Base-by-base conservation (phyloP, 176 grass and related monocot species). In the Thalia dealbata region DNA sequence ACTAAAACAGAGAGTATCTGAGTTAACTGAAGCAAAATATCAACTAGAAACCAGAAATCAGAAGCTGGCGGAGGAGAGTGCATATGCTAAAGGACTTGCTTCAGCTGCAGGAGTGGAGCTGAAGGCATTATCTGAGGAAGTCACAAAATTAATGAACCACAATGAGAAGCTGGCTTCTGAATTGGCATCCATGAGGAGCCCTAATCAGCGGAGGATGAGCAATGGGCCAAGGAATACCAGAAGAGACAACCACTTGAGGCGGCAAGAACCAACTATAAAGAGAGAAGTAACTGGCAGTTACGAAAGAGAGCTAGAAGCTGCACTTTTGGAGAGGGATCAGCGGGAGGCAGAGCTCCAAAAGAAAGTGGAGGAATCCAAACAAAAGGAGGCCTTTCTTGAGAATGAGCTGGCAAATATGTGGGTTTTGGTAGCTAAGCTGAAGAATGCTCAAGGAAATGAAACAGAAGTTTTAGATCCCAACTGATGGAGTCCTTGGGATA, bases 111-210 rank as follows among this genome's bases (percentile, higher is more conserved):
- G 90, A 24, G 88, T 99, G 19, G 95, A 99, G 83, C 83, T 99
- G 81, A 99, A 99, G 70, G 95, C 90, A 0, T 78, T 99, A 32
- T 99, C 95, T 22, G 95, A 99, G 86, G 95, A 99, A 88, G 90
- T 99, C 44, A 95, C 88, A 52, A 99, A 99, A 82, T 87, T 99
- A 63, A 99, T 99, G 95, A 90, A 89, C 83, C 95, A 99, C 52
- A 99, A 99, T 78, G 95, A 99, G 82, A 95, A 84, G 81, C 81
- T 99, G 76, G 82, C 77, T 12, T 67, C 75, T 71, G 95, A 99
- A 58, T 80, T 99, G 80, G 78, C 86, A 32, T 91, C 85, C 0
- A 14, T 80, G 60, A 95, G 78, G 83, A 95, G 78, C 69, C 79
- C 90, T 41, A 82, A 82, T 81, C 95, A 89, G 41, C 83, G 87